Conservation (phyloP, 148 eudicot species). For the Nyssa sinensis region DNA sequence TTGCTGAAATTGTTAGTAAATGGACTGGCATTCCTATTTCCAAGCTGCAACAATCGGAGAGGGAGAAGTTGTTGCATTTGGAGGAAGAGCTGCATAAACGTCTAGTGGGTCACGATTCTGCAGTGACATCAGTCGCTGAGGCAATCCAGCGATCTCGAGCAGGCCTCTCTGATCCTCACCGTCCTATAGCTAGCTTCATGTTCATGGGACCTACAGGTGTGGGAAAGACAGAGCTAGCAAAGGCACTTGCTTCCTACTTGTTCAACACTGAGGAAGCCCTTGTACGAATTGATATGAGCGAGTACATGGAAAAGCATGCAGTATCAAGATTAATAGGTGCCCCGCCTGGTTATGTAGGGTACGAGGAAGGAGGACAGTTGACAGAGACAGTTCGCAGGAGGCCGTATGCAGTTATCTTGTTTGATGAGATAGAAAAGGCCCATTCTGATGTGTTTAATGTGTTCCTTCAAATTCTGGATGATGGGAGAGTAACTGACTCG, state of each 20-base stretch:
- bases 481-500: slow-evolving; percentile 94
- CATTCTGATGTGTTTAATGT: slow-evolving; percentile 87
- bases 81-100: slow-evolving; percentile 93
- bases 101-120: slow-evolving; percentile 92
- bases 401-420: slow-evolving; percentile 80
- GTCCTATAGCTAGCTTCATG: slow-evolving; percentile 93
- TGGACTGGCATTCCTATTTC: slow-evolving; percentile 99
- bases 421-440: slow-evolving; percentile 94
- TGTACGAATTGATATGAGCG: slow-evolving; percentile 93
- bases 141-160: slow-evolving; percentile 97
- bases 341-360: slow-evolving; percentile 93
- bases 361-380: slow-evolving; percentile 88
- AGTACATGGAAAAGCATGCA: slow-evolving; percentile 89
- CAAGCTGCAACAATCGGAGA: slow-evolving; percentile 86
- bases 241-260: slow-evolving; percentile 75
- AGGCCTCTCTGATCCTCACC: slow-evolving; percentile 92
- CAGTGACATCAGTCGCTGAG: slow-evolving; percentile 84
- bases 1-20: slow-evolving; percentile 95
- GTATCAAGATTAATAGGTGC: slow-evolving; percentile 86
- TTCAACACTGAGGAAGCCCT: slow-evolving; percentile 93
- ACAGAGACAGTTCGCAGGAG: slow-evolving; percentile 83
- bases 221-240: slow-evolving; percentile 93
- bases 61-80: slow-evolving; percentile 75
- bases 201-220: slow-evolving; percentile 98
- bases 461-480: slow-evolving; percentile 81